Percentiles rank a stretch among this genome's conserved stretches.
Evolutionary conservation across 163 green algal species (phyloP).

Genomic region (Scenedesmus sp.): DNA sequence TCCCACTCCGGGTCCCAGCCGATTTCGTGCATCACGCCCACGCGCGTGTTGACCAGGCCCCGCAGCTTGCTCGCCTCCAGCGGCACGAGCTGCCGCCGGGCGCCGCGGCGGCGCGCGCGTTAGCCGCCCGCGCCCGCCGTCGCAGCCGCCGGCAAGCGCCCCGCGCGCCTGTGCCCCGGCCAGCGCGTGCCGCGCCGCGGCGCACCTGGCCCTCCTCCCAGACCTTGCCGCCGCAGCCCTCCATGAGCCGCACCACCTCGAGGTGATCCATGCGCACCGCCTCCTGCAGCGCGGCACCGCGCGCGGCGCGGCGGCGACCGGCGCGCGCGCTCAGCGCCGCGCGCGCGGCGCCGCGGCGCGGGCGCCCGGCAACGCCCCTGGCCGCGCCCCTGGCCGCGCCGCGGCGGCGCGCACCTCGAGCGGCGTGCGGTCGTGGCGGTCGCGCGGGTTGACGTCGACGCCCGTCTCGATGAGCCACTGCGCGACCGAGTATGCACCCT

Average conservation of each 20-base stretch:
- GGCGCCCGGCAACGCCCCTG: too few species aligned
- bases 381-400: neutral
- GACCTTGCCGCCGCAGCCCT: constrained; percentile 51
- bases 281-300: constrained; percentile 62
- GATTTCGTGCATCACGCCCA: constrained; percentile 48
- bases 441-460: constrained; percentile 76
- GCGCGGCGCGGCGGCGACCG: too few species aligned
- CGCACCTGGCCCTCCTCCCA: constrained; percentile 65
- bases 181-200: too few species aligned
- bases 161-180: too few species aligned
- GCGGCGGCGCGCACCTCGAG: constrained; percentile 71
- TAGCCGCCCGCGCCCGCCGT: too few species aligned
- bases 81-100: constrained; percentile 56
- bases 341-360: too few species aligned
- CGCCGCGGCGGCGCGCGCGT: too few species aligned
- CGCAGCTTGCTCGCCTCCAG: constrained; percentile 61
- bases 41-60: constrained; percentile 60
- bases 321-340: too few species aligned
- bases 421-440: constrained; percentile 86
- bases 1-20: constrained; percentile 74
- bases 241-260: constrained; percentile 71
- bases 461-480: constrained; percentile 84
- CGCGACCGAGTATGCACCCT: constrained; percentile 81
- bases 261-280: constrained; percentile 72
- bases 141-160: too few species aligned